Percentiles rank a stretch among this genome's conserved stretches.
Conservation (phyloP, 768 basidiomycete genomes). For the Tricholoma saponaceum region DNA sequence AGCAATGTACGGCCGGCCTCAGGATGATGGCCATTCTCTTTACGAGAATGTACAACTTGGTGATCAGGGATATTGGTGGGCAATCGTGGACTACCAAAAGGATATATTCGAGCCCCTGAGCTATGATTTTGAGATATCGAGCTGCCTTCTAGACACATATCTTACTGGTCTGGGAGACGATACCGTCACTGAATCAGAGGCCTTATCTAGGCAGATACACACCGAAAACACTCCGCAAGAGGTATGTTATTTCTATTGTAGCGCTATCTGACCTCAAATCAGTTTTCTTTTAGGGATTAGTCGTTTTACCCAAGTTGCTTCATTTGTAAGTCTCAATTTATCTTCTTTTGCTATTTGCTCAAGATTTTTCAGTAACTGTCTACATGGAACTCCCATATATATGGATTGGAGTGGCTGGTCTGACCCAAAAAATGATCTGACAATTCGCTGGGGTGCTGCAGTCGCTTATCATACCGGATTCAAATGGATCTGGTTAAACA, state of each 20-base stretch:
- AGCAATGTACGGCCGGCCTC: conserved; percentile 39
- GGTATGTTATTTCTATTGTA: conserved; percentile 13
- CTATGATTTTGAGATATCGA: conserved; percentile 46
- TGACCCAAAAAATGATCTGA: conserved; percentile 35
- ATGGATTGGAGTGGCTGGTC: conserved; percentile 44
- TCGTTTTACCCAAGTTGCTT: conserved; percentile 41
- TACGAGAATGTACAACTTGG: conserved; percentile 44
- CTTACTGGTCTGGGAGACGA: conserved; percentile 39
- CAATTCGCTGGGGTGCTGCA: conserved; percentile 38
- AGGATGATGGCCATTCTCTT: conserved; percentile 26
- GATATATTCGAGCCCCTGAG: conserved; percentile 39
- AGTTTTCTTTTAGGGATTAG: conserved; percentile 22
- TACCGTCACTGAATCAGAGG: conserved; percentile 27
- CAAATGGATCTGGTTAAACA: conserved; percentile 51
- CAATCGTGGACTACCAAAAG: conserved; percentile 39
- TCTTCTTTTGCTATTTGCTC: neutral
- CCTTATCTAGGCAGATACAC: conserved; percentile 31
- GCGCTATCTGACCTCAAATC: neutral
- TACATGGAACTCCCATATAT: conserved; percentile 37
- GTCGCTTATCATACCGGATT: conserved; percentile 42
- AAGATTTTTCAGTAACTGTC: conserved; percentile 30
- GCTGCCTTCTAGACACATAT: conserved; percentile 46
- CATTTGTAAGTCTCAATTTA: conserved; percentile 41
- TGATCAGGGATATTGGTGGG: conserved; percentile 54
- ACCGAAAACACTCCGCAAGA: conserved; percentile 35